Evolutionary conservation across 2,329 filamentous ascomycete species (phyloP).

Genomic region (Claviceps paspali): DNA sequence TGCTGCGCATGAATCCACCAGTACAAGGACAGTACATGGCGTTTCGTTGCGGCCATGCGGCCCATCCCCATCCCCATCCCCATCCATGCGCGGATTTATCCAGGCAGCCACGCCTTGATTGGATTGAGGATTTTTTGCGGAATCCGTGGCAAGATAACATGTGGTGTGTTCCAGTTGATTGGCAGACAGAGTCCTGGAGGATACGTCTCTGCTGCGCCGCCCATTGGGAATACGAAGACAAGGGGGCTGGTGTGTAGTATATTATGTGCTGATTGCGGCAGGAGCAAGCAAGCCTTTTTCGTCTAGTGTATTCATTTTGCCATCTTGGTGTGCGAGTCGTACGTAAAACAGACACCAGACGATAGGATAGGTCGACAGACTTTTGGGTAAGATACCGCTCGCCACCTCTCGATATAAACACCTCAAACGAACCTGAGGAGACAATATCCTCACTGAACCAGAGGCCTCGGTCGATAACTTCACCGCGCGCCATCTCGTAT

Average conservation of each 20-base stretch:
- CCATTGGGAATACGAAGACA: background rate
- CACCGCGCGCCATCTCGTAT: constrained; percentile 6
- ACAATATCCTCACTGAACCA: background rate
- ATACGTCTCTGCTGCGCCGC: no score
- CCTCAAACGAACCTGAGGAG: no score
- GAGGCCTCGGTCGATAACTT: background rate
- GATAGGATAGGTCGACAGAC: background rate
- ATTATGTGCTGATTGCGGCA: background rate
- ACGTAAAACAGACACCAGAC: background rate
- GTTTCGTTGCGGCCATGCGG: no score
- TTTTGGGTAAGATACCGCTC: background rate
- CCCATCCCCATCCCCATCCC: no score
- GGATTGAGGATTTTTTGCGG: no score
- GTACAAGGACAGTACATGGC: no score
- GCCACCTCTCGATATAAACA: background rate
- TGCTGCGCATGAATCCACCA: no score
- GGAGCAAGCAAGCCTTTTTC: background rate
- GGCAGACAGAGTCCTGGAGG: no score
- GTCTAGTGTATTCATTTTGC: background rate
- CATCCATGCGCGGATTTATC: no score
- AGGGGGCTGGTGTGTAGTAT: background rate
- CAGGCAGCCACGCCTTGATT: no score
- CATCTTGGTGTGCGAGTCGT: background rate
- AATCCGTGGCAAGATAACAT: background rate
- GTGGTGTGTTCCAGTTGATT: background rate